phyloP scores from a whole-genome alignment of 2,329 filamentous ascomycete species.

The Aspergillus japonicus region DNA sequence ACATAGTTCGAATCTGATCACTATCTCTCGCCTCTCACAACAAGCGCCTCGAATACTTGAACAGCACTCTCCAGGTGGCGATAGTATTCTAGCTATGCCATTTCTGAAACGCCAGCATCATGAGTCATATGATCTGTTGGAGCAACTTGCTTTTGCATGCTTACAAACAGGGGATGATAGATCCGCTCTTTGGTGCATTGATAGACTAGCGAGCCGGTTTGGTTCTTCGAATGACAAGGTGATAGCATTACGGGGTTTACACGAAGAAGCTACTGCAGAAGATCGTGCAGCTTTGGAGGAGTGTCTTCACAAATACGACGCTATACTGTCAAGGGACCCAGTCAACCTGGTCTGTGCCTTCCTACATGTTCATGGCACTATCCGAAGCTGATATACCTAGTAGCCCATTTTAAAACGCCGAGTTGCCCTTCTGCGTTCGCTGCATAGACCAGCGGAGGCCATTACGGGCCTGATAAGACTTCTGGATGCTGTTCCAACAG shows the following conservation, averaged over 20 bases:
- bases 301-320: slow-evolving; percentile 75
- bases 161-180: slow-evolving; percentile 80
- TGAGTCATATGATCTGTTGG: slow-evolving; percentile 80
- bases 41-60: slow-evolving; percentile 42
- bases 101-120: slow-evolving; percentile 63
- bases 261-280: slow-evolving; percentile 77
- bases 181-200: slow-evolving; percentile 71
- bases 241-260: slow-evolving; percentile 76
- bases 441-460: slow-evolving; percentile 70
- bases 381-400: slow-evolving; percentile 30
- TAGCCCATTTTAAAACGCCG: slow-evolving; percentile 83
- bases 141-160: slow-evolving; percentile 82
- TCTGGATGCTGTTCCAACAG: slow-evolving; percentile 80
- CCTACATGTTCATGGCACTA: neutral
- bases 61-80: slow-evolving; percentile 49
- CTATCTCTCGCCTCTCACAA: slow-evolving; percentile 45
- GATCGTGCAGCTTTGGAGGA: slow-evolving; percentile 64
- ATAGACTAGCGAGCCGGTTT: slow-evolving; percentile 75
- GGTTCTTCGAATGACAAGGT: slow-evolving; percentile 81
- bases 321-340: slow-evolving; percentile 68
- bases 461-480: slow-evolving; percentile 71
- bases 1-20: slow-evolving; percentile 46
- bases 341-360: slow-evolving; percentile 69
- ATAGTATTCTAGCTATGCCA: slow-evolving; percentile 20
- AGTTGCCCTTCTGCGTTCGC: slow-evolving; percentile 72